Evolutionary conservation across 495 filamentous ascomycete species (phyloP), one percentile per base, ranked within the genome.

Genomic region (Penicillium malachiteum): DNA sequence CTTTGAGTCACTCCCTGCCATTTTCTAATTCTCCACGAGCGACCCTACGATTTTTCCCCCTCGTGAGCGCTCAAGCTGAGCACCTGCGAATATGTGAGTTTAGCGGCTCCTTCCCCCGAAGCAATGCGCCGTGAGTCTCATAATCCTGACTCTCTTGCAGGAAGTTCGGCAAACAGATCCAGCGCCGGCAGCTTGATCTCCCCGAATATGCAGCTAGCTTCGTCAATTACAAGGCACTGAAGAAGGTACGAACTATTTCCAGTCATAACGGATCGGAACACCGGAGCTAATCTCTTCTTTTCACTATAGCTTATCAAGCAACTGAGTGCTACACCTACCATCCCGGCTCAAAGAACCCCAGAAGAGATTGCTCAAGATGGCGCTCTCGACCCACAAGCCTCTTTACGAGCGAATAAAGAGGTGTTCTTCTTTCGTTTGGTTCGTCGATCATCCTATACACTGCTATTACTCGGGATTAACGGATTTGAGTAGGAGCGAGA

Each of bases 161-260:
- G 94, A 97, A 98, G 84, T 98, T 97, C 78, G 94, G 94, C 71
- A 98, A 98, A 81, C 88, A 96, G 64, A 94, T 97, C 59, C 95
- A 97, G 78, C 96, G 94, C 81, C 87, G 92, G 71, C 93, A 97
- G 79, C 90, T 98, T 63, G 94, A 98, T 73, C 90, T 98, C 34
- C 94, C 94, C 35, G 94, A 98, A 81, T 98, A 98, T 87, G 94
- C 93, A 45, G 91, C 93, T 48, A 96, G 91, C 74, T 97, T 98
- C 70, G 92, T 97, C 48, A 97, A 98, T 75, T 98, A 98, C 78
- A 98, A 98, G 77, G 93, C 90, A 52, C 79, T 98, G 58, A 98
- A 98, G 73, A 97, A 97, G 88, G 94, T 96, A 31, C 49, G 59
- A 16, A 31, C 33, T 41, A 38, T 13, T 5, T 39, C 33, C 2